Evolutionary conservation across 1,284 basidiomycete species (phyloP), one percentile per base, ranked within the genome.

Genomic region (Melanopsichium pennsylvanicum): DNA sequence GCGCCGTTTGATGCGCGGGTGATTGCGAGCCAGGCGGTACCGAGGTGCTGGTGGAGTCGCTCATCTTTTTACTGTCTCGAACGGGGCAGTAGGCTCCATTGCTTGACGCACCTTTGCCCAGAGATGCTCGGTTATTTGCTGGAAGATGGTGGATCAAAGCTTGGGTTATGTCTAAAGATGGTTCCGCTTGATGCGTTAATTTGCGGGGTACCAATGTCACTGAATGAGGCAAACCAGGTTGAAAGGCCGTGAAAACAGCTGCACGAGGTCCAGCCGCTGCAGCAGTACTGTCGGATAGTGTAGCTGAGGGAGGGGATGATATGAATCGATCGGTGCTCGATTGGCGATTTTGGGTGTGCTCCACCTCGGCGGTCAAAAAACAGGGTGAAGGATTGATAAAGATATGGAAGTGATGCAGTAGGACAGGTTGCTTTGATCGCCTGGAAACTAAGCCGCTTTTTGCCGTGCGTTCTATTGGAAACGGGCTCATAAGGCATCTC

Each of bases 11-110:
- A 36, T 44, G 44, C 19, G 45, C 42, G 19, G 52, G 59, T 12
- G 59, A 62, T 10, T 46, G 42, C 15, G 41, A 26, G 16, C 23
- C 9, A 15, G 43, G 25, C 8, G 46, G 16, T 21, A n/a, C 33
- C n/a, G 46, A 46, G 21, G 44, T 33, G 27, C 42, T 23, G 5
- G 41, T 19, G 12, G 40, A 21, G 23, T 56, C 63, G 49, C 48
- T 57, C 63, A 60, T 67, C 26, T 27, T 55, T 38, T 55, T 42
- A 18, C 38, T 55, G 36, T 55, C 50, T 38, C 43, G 50, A 18
- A 39, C 42, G 13, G 43, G 52, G 21, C 19, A 42, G 33, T 44
- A 34, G 13, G 42, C 41, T 19, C 43, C 63, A 67, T 67, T 36
- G 50, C 62, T 54, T 15, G 46, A 42, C 16, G 27, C 21, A 9